Conservation (phyloP, 2,329 filamentous ascomycete species). For the Sporothrix protearum region DNA sequence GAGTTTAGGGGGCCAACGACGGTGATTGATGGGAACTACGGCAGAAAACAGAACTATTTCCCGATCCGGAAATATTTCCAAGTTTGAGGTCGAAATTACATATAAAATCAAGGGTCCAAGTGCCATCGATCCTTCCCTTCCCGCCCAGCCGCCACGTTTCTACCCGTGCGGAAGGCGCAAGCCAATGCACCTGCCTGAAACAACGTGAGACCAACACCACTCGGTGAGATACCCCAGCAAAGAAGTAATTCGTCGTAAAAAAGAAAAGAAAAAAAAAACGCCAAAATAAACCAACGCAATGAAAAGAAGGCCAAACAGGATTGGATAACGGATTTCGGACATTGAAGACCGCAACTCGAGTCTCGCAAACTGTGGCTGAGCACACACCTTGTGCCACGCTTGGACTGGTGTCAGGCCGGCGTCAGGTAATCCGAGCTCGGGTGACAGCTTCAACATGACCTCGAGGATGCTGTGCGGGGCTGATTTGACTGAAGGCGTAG, state of each 20-base stretch:
- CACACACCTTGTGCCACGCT: constrained; percentile 20
- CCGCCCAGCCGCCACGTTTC: not conserved
- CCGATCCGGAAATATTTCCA: not conserved
- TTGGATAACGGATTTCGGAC: not conserved
- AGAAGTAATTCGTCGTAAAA: too few species aligned
- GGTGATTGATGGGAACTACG: not conserved
- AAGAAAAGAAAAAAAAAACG: not conserved
- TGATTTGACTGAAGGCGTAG: not conserved
- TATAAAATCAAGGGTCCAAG: not conserved
- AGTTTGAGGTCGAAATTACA: not conserved
- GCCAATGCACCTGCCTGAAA: not conserved
- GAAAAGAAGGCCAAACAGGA: not conserved
- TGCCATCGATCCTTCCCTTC: not conserved
- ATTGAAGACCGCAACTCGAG: not conserved
- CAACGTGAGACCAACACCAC: not conserved
- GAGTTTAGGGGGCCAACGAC: not conserved
- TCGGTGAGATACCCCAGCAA: too few species aligned
- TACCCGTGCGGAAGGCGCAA: not conserved
- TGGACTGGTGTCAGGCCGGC: constrained; percentile 23
- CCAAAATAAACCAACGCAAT: not conserved
- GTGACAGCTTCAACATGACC: constrained; percentile 19
- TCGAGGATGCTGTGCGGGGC: constrained; percentile 15
- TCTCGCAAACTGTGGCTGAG: constrained; percentile 17
- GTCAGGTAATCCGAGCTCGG: constrained; percentile 2
- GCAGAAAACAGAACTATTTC: not conserved